Base-by-base conservation (phyloP, 1,284 basidiomycete genomes). In the Microbotryum saponariae region DNA sequence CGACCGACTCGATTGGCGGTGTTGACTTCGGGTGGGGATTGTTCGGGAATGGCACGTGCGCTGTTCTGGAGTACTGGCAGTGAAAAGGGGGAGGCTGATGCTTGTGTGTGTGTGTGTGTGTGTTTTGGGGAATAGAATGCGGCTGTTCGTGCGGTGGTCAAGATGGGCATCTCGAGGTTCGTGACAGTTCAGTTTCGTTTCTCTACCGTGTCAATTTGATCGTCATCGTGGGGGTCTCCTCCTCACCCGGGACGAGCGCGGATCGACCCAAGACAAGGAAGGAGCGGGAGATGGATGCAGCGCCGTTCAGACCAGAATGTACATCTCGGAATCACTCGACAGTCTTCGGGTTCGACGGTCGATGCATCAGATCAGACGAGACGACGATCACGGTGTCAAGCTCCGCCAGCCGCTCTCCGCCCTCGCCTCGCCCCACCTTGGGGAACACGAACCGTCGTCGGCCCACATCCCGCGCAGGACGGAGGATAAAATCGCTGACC, bases 11-110 rank as follows among this genome's bases (percentile, higher is more conserved):
- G 87, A 78, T 81, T 93, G 73, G 93, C 92, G 6, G 87, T 97
- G 58, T 84, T 98, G 72, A 98, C 94, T 3, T 91, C 88, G 0
- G 96, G 94, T 62, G 94, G 96, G 72, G 94, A 98, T 80, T 91
- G 89, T 75, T 92, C 96, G 52, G 94, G 78, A 20, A 78, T 76
- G 76, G 33, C 21, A 42, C 54, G 37, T 73, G 73, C 58, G 72
- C 73, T 31, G 8, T 31, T 8, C 8, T 47, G 68, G 68, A 59
- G 49, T 23, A 18, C 29, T n/a, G 6, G 46, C n/a, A 25, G 25
- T 37, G 29, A 20, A 31, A 31, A 9, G 31, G n/a, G 51, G 33
- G 21, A 37, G n/a, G 18, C 42, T n/a, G 33, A 33, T 25, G 25
- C 5, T 6, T n/a, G 7, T 10, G 1, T 10, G 37, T 18, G 14